Evolutionary conservation across 352 stramenopile species (phyloP).

Genomic region (Pythium sukuiense): DNA sequence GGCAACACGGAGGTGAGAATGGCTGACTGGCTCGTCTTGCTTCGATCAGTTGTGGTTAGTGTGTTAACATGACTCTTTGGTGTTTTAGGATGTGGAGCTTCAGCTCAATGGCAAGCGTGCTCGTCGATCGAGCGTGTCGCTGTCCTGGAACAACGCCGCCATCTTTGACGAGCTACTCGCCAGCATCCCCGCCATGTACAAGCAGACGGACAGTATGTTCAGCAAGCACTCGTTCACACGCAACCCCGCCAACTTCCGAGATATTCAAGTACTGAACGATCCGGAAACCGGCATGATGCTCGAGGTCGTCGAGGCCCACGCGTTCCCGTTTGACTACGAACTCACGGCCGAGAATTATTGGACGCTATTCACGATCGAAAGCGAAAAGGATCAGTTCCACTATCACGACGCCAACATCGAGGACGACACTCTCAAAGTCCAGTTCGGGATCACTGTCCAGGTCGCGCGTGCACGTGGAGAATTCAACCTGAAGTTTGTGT

Average conservation of each 20-base stretch:
- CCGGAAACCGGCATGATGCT: constrained; percentile 16
- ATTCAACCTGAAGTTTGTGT: constrained; percentile 16
- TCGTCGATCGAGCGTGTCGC: constrained; percentile 4
- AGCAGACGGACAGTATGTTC: constrained; percentile 1
- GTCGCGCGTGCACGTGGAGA: constrained; percentile 1
- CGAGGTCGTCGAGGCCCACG: constrained; percentile 12
- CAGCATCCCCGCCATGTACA: neutral
- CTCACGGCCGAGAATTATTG: constrained; percentile 10
- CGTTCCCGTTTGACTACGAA: constrained; percentile 19
- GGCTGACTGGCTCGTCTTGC: neutral
- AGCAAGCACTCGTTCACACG: constrained; percentile 4
- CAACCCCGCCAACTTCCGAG: constrained; percentile 8
- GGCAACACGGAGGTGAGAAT: constrained; percentile 17
- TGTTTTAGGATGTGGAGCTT: neutral
- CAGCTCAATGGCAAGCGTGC: constrained; percentile 8
- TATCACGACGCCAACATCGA: constrained; percentile 23
- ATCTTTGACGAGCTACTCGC: constrained; percentile 19
- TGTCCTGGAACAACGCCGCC: constrained; percentile 12
- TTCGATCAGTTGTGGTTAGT: neutral
- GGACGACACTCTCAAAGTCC: constrained; percentile 11
- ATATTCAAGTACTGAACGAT: constrained; percentile 20
- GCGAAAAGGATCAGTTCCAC: constrained; percentile 14
- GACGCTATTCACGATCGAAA: constrained; percentile 6
- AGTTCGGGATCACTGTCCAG: constrained; percentile 11
- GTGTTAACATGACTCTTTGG: neutral